Conservation (phyloP, 345 rosid species). For the Brassica cretica region DNA sequence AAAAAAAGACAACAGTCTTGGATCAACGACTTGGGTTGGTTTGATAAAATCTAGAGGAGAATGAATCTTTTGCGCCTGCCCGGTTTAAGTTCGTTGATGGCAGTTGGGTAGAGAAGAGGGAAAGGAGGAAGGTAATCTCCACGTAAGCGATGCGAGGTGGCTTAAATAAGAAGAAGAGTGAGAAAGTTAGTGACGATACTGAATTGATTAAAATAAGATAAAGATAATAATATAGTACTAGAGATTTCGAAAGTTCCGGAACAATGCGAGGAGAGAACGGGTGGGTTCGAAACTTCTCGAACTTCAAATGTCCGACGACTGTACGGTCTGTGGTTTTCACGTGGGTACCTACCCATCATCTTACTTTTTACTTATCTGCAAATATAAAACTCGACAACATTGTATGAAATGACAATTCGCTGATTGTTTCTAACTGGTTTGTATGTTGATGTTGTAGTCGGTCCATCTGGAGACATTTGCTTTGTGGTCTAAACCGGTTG, state of each 20-base stretch:
- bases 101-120: constrained; percentile 25
- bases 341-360: background rate
- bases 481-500: background rate
- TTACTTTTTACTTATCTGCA: background rate
- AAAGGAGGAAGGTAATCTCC: constrained; percentile 26
- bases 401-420: background rate
- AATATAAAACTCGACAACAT: background rate
- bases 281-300: background rate
- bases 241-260: constrained; percentile 45
- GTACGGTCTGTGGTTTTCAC: constrained; percentile 33
- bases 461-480: background rate
- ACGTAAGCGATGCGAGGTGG: constrained; percentile 26
- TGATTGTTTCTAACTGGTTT: background rate
- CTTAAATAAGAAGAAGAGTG: constrained; percentile 8
- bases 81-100: constrained; percentile 35
- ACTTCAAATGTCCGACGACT: constrained; percentile 4
- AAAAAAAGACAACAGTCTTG: background rate
- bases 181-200: background rate
- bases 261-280: background rate
- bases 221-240: constrained; percentile 37
- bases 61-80: background rate
- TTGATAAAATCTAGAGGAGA: background rate
- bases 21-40: background rate
- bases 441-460: background rate
- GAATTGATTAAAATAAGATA: constrained; percentile 23